Base-by-base conservation (phyloP, 306 rosid genomes). In the Quercus rubra region DNA sequence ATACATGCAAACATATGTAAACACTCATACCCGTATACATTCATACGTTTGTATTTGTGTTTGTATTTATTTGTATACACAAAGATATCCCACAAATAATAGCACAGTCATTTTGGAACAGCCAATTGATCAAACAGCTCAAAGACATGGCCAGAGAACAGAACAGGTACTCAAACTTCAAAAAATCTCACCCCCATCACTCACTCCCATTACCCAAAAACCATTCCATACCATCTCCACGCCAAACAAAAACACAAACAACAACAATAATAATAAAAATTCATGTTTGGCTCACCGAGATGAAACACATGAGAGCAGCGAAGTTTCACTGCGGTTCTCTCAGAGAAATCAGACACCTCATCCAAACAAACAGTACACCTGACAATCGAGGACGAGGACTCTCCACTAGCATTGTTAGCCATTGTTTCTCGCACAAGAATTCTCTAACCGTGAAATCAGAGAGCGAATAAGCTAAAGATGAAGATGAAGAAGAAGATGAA, bases 261-360 rank as follows among this genome's bases (percentile, higher is more conserved):
- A 46, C 7, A 14, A 74, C 21, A 2, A 7, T 5, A 11, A n/a
- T 8, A 28, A 71, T 6, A 31, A 72, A 13, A 20, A 58, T 14
- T 27, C 6, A 27, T 5, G 9, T 13, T 27, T 17, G 27, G 51
- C 80, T 75, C 14, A 81, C 84, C 77, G 3, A 81, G 33, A 55
- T 81, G 84, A 25, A 75, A 81, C 21, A 17, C 9, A 18, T 81
- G 77, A 19, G 25, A 28, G 80, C 80, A 81, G 4, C 54, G 71
- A 28, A 75, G 80, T 57, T 9, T 75, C 57, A 81, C 77, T 10
- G 52, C 67, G 1, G 73, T 76, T 51, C 77, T 67, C 57, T 43
- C 80, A 52, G 77, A 75, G 4, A 35, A 11, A 2, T 51, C 67
- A 4, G 73, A 70, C 2, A 81, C 31, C 0, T 52, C 77, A 0